Base-by-base conservation (phyloP, 1,284 basidiomycete species). In the Fomes fomentarius region DNA sequence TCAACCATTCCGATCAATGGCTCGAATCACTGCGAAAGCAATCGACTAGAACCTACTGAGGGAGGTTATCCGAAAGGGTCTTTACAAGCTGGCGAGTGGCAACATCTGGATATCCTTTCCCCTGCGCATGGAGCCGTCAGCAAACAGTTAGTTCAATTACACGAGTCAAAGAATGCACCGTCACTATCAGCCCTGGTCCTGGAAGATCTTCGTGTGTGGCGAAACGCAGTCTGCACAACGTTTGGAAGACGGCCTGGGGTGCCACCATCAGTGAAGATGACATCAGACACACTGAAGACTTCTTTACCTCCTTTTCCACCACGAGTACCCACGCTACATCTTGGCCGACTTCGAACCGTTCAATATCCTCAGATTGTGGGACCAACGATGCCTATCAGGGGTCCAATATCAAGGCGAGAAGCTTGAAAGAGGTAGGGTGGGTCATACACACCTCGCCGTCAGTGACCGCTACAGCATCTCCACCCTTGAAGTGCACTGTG, bases 101-200 rank as follows among this genome's bases (percentile, higher is more conserved):
- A 1, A 96, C 70, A 66, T 97, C 95, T 0, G 95, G 94, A 70
- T 96, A 97, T 1, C 95, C 95, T 71, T 96, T 96, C 2, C 95
- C 95, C 93, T 95, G 63, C 6, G 30, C 43, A 41, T 34, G 38
- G 6, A 26, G 8, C 45, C 22, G 34, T 31, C 5, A 26, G 22
- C 22, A 10, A 19, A 15, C 11, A 14, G 24, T 1, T 15, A 11
- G n/a, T 7, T 17, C 4, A 26, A 47, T 10, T 10, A 6, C n/a
- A n/a, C 3, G 26, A 43, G 26, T 2, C 12, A 22, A 19, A 46
- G 7, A 12, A 1, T 38, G 55, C 47, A 88, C 90, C 5, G 92
- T 94, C 60, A 94, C 78, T 33, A 92, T 74, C 22, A 94, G 65
- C 1, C 91, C 90, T 41, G 74, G 71, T 1, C 84, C 86, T 4